Evolutionary conservation across 2,329 filamentous ascomycete species (phyloP).

Genomic region (Boeremia lycopersici): DNA sequence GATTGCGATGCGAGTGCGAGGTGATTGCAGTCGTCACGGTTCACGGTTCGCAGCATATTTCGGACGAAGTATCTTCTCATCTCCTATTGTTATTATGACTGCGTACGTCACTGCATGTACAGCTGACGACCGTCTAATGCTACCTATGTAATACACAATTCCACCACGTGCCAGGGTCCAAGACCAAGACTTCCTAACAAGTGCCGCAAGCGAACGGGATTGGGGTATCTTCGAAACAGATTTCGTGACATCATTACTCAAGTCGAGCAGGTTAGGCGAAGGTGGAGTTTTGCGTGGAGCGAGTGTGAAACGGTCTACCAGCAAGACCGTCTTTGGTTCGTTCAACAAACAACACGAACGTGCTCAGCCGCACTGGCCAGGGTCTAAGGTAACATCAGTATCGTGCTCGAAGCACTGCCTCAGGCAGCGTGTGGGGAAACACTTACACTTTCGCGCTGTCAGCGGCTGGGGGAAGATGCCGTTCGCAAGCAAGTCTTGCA

Average conservation of each 20-base stretch:
- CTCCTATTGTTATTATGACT: not conserved
- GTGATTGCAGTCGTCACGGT: too few relatives aligned
- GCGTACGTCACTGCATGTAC: slow-evolving; percentile 6
- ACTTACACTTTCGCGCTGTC: slow-evolving; percentile 47
- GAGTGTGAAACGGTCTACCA: slow-evolving; percentile 21
- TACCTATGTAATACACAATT: not conserved
- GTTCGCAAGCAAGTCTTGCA: slow-evolving; percentile 50
- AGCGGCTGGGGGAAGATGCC: slow-evolving; percentile 58
- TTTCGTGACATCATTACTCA: slow-evolving; percentile 30
- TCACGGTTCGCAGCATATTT: not conserved
- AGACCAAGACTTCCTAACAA: not conserved
- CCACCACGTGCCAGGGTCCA: slow-evolving; percentile 2
- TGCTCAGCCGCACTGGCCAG: slow-evolving; percentile 44
- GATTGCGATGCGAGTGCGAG: too few relatives aligned
- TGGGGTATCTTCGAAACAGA: slow-evolving; percentile 34
- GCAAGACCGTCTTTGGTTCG: slow-evolving; percentile 14
- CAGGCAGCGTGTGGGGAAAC: not conserved
- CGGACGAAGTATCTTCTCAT: not conserved
- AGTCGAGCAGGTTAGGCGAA: slow-evolving; percentile 4
- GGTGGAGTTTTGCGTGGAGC: slow-evolving; percentile 12
- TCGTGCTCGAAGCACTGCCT: not conserved
- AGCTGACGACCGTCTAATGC: slow-evolving; percentile 1
- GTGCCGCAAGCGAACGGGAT: slow-evolving; percentile 29
- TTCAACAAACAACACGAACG: not conserved
- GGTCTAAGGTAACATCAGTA: slow-evolving; percentile 36